phyloP scores from a whole-genome alignment of 2,329 filamentous ascomycete genomes.

The Beauveria scarabaeidicola region DNA sequence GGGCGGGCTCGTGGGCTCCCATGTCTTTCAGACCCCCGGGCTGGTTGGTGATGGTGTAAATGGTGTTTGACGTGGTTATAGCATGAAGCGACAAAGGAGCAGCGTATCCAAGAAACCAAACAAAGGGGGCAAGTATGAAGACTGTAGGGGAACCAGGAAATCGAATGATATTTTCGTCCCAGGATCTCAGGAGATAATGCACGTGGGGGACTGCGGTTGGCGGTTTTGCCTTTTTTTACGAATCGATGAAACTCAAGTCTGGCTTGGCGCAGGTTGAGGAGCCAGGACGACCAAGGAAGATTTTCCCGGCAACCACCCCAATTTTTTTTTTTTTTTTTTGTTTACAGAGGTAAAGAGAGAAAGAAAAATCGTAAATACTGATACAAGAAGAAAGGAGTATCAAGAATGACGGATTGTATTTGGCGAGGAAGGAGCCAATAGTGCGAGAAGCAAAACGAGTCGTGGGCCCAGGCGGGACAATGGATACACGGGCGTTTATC shows the following conservation, averaged over 20 bases:
- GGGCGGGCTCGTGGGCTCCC: constrained; percentile 11
- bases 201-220: neutral
- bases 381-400: neutral
- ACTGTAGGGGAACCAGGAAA: neutral
- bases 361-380: neutral
- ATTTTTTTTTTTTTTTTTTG: neutral
- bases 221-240: neutral
- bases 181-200: neutral
- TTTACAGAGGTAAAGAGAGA: neutral
- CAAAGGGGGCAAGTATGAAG: neutral
- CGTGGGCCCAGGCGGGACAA: neutral
- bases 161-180: neutral
- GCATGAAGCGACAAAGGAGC: neutral
- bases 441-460: neutral
- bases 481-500: neutral
- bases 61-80: neutral
- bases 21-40: constrained; percentile 3
- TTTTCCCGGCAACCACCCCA: neutral
- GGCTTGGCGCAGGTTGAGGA: neutral
- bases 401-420: neutral
- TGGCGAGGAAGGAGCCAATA: neutral
- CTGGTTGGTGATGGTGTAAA: neutral
- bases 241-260: neutral
- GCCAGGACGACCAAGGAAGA: neutral
- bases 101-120: constrained; percentile 13